Conservation (phyloP, 2,329 filamentous ascomycete species). For the Chaetomium strumarium region DNA sequence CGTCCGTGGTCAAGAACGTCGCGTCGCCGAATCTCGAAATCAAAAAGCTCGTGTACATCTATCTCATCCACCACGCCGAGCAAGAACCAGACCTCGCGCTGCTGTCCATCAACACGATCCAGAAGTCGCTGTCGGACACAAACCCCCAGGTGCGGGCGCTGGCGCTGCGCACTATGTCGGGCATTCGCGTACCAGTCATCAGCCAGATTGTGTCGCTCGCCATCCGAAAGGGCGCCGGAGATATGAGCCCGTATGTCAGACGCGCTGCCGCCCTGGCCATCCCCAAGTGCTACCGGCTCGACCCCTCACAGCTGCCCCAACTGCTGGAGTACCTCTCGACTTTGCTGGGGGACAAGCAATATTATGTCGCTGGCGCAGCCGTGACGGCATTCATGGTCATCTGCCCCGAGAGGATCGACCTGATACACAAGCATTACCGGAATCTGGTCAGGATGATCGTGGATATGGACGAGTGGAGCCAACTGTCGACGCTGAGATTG, state of each 20-base stretch:
- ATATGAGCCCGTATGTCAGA: conserved; percentile 92
- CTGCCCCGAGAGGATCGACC: conserved; percentile 78
- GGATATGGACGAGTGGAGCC: conserved; percentile 99
- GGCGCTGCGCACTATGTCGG: conserved; percentile 93
- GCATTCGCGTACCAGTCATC: conserved; percentile 94
- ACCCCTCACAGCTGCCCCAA: conserved; percentile 78
- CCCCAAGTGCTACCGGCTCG: conserved; percentile 89
- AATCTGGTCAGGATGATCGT: conserved; percentile 81
- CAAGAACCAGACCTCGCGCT: conserved; percentile 92
- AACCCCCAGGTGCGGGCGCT: conserved; percentile 88
- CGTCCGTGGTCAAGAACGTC: conserved; percentile 96
- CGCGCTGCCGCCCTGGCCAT: conserved; percentile 91
- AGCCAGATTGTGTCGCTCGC: conserved; percentile 94
- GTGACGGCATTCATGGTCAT: conserved; percentile 84
- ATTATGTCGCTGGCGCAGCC: conserved; percentile 92
- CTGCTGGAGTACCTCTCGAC: conserved; percentile 74
- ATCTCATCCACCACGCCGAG: conserved; percentile 93
- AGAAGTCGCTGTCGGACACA: conserved; percentile 89
- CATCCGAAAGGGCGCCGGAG: conserved; percentile 86
- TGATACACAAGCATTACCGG: conserved; percentile 88
- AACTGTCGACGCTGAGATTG: conserved; percentile 74
- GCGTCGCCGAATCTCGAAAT: conserved; percentile 90
- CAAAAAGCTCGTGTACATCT: conserved; percentile 98
- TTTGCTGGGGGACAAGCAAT: conserved; percentile 83
- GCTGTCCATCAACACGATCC: conserved; percentile 96